These are phyloP conservation scores for Boletales sp. DNA, from an alignment of 768 basidiomycete genomes.

Conservation along the genomic window DNA sequence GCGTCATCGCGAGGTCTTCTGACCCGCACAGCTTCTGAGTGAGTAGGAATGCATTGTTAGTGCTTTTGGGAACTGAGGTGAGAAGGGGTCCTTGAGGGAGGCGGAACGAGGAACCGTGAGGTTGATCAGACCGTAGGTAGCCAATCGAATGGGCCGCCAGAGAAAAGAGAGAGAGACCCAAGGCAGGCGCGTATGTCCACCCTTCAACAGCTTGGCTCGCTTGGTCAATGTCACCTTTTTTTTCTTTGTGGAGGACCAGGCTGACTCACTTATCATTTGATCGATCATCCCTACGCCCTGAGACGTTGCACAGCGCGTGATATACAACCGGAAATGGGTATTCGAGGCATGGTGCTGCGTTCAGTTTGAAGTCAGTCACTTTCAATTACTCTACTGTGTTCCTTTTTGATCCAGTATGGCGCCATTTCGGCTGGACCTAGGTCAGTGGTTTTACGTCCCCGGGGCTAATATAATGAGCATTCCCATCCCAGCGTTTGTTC, in stretches of 20 bases:
- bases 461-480: not conserved
- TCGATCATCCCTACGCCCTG: constrained; percentile 10
- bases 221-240: not conserved
- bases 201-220: too few relatives aligned
- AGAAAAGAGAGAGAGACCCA: too few relatives aligned
- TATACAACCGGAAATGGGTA: constrained; percentile 20
- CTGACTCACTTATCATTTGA: constrained; percentile 6
- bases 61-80: too few relatives aligned
- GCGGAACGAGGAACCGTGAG: too few relatives aligned
- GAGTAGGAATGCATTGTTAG: too few relatives aligned
- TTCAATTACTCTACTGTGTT: constrained; percentile 14
- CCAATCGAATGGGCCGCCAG: too few relatives aligned
- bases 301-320: not conserved
- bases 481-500: not conserved
- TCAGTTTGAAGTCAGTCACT: constrained; percentile 6
- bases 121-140: too few relatives aligned
- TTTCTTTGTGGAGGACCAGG: constrained; percentile 2
- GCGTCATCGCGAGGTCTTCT: too few relatives aligned
- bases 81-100: too few relatives aligned
- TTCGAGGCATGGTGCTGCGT: constrained; percentile 24
- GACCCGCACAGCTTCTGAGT: too few relatives aligned
- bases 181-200: too few relatives aligned
- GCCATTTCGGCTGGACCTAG: constrained; percentile 10
- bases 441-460: constrained; percentile 11
- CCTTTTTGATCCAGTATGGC: not conserved